Evolutionary conservation across 768 basidiomycete species (phyloP).

Genomic region (Mrakia blollopis): DNA sequence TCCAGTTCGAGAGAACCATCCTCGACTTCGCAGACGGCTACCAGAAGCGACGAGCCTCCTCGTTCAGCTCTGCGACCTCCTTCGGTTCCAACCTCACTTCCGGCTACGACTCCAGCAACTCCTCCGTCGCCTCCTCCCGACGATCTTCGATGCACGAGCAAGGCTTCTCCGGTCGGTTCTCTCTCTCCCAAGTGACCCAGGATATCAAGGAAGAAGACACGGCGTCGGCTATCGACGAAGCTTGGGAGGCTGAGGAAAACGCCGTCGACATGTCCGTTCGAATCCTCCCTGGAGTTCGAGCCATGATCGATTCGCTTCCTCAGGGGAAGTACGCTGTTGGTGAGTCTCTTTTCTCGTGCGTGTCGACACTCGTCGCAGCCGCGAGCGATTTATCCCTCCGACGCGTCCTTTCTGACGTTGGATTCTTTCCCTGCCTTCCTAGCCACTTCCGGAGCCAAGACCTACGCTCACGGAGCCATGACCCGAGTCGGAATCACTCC

Average conservation of each 20-base stretch:
- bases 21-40: slow-evolving; percentile 64
- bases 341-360: no score
- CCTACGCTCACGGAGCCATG: slow-evolving; percentile 62
- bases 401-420: no score
- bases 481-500: slow-evolving; percentile 64
- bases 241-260: slow-evolving; percentile 55
- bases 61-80: slow-evolving; percentile 46
- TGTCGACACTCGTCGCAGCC: no score
- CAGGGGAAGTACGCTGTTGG: slow-evolving; percentile 60
- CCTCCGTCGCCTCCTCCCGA: slow-evolving; percentile 48
- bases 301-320: slow-evolving; percentile 62
- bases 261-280: slow-evolving; percentile 51
- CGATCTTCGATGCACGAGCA: slow-evolving; percentile 12
- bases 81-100: slow-evolving; percentile 36
- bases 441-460: slow-evolving; percentile 68
- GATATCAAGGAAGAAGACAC: slow-evolving; percentile 42
- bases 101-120: slow-evolving; percentile 37
- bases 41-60: slow-evolving; percentile 49
- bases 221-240: slow-evolving; percentile 42
- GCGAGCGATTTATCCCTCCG: no score
- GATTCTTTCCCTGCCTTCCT: no score
- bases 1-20: slow-evolving; percentile 57
- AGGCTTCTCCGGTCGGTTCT: background rate
- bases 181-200: slow-evolving; percentile 28
- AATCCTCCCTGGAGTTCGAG: slow-evolving; percentile 65